Evolutionary conservation across 306 rosid genomes (phyloP), one percentile per base, ranked within the genome.

Genomic region (Medicago arabica): DNA sequence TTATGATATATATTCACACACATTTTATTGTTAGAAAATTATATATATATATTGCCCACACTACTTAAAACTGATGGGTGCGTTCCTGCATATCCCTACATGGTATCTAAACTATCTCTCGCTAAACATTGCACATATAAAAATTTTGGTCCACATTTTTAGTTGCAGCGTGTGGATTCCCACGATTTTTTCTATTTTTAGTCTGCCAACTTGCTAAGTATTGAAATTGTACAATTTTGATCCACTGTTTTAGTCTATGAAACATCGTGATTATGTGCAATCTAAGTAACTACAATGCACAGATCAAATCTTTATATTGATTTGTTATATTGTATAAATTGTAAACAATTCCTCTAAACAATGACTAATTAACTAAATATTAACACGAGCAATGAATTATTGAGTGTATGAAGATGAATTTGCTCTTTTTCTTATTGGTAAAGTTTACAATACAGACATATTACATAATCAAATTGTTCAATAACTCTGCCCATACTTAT

Each of bases 361-460:
- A 10, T 58, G 16, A 58, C 9, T 23, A n/a, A 25, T 12, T 23
- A 11, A 23, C 64, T 58, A 58, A 6, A 58, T 25, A 25, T 23
- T 23, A 23, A 15, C 17, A 47, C 14, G 18, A 57, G 63, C 15
- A 18, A 23, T 21, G 63, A 21, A 12, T 57, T 21, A 13, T 57
- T 57, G 36, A 31, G 36, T 31, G 36, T 57, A 55, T 57, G 36
- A 21, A 9, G 63, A 57, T 21, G 15, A 57, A 57, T 21, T 57
- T 57, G 34, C 8, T 62, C 16, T 34, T 75, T 75, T 34, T 18
- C 40, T 13, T 14, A 16, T 54, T 16, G 78, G 3, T 44, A 65
- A 40, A 11, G 44, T 44, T 55, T 21, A 70, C 11, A 14, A 31
- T 63, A 40, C 82, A 61, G 12, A 76, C 59, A 60, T 57, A 6